Percentiles rank a stretch among this genome's conserved stretches.
phyloP scores from a whole-genome alignment of 345 rosid genomes.

The Salix suchowensis region DNA sequence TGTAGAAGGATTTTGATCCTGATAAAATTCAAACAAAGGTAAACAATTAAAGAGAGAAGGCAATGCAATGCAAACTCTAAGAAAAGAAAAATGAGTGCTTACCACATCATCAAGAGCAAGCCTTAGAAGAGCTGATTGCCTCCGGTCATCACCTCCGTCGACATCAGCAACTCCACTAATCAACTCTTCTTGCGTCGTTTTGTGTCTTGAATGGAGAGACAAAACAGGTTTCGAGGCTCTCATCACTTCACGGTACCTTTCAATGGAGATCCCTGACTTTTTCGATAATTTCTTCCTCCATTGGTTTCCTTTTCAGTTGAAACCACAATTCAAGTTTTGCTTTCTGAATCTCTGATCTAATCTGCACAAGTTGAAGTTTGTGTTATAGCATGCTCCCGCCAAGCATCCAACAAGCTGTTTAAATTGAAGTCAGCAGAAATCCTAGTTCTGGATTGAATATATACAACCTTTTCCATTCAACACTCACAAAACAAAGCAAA shows the following conservation, averaged over 20 bases:
- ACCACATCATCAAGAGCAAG: constrained; percentile 98
- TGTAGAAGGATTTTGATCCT: not conserved
- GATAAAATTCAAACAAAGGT: not conserved
- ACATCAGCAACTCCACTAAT: constrained; percentile 65
- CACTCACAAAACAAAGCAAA: not conserved
- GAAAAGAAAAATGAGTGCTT: constrained; percentile 6
- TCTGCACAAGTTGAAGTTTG: constrained; percentile 38
- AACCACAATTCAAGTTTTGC: constrained; percentile 59
- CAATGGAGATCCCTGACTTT: constrained; percentile 67
- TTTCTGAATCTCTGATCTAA: constrained; percentile 69
- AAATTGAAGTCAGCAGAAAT: not conserved
- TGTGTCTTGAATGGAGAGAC: constrained; percentile 73
- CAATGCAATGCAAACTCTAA: not conserved
- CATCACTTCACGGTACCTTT: constrained; percentile 75
- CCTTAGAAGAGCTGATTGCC: constrained; percentile 84
- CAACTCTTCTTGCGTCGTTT: constrained; percentile 79
- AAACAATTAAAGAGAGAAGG: not conserved
- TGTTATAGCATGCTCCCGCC: not conserved
- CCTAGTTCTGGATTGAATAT: not conserved
- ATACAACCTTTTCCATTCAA: not conserved
- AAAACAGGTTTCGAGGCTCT: constrained; percentile 64
- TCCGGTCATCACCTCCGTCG: constrained; percentile 57
- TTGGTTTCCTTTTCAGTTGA: constrained; percentile 63
- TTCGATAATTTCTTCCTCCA: constrained; percentile 60
- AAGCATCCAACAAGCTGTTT: not conserved